Base-by-base conservation (phyloP, 441 rosid species). In the Oxalis stricta region DNA sequence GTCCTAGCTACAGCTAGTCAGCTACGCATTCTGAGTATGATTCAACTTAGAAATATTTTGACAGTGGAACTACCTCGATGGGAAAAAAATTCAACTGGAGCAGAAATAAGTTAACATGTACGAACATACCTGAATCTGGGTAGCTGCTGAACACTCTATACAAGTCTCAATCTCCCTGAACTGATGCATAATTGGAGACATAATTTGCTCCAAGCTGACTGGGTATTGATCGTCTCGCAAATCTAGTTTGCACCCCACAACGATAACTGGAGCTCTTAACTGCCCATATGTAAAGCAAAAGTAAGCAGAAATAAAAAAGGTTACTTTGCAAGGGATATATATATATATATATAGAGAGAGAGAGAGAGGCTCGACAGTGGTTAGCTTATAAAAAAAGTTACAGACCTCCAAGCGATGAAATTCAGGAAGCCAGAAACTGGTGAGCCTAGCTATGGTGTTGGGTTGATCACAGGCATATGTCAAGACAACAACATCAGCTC, bases 131-230 rank as follows among this genome's bases (percentile, higher is more conserved):
- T 81, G 91, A 51, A 72, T 68, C 45, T 59, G 68, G 10, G 64
- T 75, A 46, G 67, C 53, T 1, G 85, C 82, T 31, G 91, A 81
- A 61, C 91, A 81, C 55, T 81, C 91, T 22, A 81, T 66, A 53
- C 83, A 77, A 23, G 91, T 81, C 63, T 81, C 85, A 4, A 77
- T 81, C 73, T 81, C 85, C 71, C 80, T 61, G 58, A 72, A 81
- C 56, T 68, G 65, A 48, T 81, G 77, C 91, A 77, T 81, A 50
- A 81, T 68, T 3, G 85, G 91, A 31, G 80, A 63, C 91, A 81
- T 81, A 34, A 72, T 58, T 34, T 71, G 69, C 62, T 81, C 91
- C 52, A 77, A 47, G 53, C 66, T 75, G 16, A 50, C 55, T 33
- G 84, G 63, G 50, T 68, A 55, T 18, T 56, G 73, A 39, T 72